Percentiles rank a stretch among this genome's conserved stretches.
phyloP scores from a whole-genome alignment of 139 green algal genomes.

The Closterium sp. region DNA sequence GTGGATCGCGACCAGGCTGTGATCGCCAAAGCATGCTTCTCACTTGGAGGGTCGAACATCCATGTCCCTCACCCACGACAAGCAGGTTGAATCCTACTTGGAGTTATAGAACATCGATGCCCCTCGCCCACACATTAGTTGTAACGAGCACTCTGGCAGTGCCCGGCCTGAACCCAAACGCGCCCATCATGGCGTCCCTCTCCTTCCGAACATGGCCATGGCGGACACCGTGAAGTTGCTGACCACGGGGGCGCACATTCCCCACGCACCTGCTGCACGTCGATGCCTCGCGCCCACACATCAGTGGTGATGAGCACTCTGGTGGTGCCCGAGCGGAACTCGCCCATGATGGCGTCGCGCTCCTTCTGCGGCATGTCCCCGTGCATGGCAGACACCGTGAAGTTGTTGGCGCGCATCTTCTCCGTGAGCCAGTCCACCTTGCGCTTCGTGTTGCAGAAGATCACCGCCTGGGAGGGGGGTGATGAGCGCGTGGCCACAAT shows the following conservation, averaged over 20 bases:
- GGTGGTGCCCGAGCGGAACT: not conserved
- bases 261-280: slow-evolving; percentile 62
- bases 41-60: too few species aligned
- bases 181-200: slow-evolving; percentile 93
- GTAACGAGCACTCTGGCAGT: slow-evolving; percentile 93
- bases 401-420: slow-evolving; percentile 97
- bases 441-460: slow-evolving; percentile 98
- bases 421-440: slow-evolving; percentile 96
- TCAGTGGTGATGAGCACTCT: not conserved
- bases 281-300: not conserved
- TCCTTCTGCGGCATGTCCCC: slow-evolving; percentile 98
- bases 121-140: slow-evolving; percentile 97
- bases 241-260: slow-evolving; percentile 33
- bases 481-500: not conserved
- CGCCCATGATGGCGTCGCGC: not conserved
- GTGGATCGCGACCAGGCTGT: too few species aligned
- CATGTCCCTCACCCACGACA: too few species aligned
- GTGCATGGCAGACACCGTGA: slow-evolving; percentile 96
- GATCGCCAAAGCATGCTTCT: too few species aligned
- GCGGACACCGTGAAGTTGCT: slow-evolving; percentile 97
- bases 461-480: slow-evolving; percentile 70
- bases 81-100: too few species aligned
- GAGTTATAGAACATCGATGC: slow-evolving; percentile 97
- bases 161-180: slow-evolving; percentile 92
- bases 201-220: slow-evolving; percentile 99